These are phyloP conservation scores for Aspergillus spinulosporus DNA, from an alignment of 2,329 filamentous ascomycete species.

Conservation along the genomic window DNA sequence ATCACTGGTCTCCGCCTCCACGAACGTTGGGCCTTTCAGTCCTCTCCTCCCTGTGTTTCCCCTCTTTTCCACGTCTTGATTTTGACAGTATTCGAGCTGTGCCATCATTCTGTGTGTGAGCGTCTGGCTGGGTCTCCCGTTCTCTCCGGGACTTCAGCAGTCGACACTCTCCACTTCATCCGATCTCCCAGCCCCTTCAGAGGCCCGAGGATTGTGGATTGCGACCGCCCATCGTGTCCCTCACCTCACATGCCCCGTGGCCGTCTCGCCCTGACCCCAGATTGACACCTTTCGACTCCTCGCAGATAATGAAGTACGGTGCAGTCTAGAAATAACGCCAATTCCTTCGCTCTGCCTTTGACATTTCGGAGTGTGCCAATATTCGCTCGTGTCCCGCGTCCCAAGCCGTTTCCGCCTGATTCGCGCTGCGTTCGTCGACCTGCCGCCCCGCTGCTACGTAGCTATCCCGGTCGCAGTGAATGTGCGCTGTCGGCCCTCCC, in stretches of 20 bases:
- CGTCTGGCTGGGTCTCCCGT: conserved; percentile 22
- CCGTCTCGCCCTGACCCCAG: conserved; percentile 12
- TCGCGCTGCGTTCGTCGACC: conserved; percentile 33
- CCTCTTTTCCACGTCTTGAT: conserved; percentile 14
- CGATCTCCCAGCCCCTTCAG: conserved; percentile 18
- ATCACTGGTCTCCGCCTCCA: conserved; percentile 18
- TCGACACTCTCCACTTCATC: neutral
- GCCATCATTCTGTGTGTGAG: conserved; percentile 15
- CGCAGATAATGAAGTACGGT: conserved; percentile 29
- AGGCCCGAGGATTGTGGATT: conserved; percentile 22
- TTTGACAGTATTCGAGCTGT: conserved; percentile 10
- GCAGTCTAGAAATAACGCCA: conserved; percentile 24
- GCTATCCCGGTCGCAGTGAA: conserved; percentile 32
- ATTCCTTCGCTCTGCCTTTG: conserved; percentile 21
- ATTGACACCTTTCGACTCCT: conserved; percentile 13
- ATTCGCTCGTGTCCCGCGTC: conserved; percentile 15
- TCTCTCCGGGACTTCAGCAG: conserved; percentile 15
- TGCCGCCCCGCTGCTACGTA: conserved; percentile 29
- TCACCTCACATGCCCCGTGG: conserved; percentile 19
- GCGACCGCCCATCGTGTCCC: conserved; percentile 23
- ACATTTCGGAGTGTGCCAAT: conserved; percentile 23
- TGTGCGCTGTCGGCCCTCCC: conserved; percentile 29
- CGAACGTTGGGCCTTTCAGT: conserved; percentile 13
- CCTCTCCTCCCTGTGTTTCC: conserved; percentile 14
- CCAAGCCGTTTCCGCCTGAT: conserved; percentile 22